Evolutionary conservation across 2,329 filamentous ascomycete genomes (phyloP), one percentile per base, ranked within the genome.

Genomic region (Colletotrichum caudatum): DNA sequence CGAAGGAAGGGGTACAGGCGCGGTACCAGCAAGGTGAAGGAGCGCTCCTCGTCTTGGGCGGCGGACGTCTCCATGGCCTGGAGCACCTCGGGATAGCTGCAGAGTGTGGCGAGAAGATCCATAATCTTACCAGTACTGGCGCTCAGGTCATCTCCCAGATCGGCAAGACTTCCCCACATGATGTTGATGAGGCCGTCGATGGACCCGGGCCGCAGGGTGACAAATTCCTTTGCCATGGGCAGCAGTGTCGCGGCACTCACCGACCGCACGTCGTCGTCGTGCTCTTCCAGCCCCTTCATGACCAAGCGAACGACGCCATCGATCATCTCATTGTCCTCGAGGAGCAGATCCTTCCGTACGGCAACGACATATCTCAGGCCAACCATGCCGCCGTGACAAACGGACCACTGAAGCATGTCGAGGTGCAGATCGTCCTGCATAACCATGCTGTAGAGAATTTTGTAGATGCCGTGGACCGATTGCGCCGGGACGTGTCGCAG

Each of bases 71-170:
- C 97, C 96, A 99, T 99, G 18, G 95, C 93, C 72, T 95, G 91
- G 41, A 99, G 84, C 9, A 98, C 95, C 82, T 97, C 90, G 0
- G 93, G 93, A 84, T 98, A 99, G 74, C 94, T 93, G 83, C 96
- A 99, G 2, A 99, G 89, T 72, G 96, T 98, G 18, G 97, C 96
- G 23, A 99, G 87, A 51, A 99, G 88, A 80, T 99, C 97, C 97
- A 99, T 99, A 66, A 99, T 97, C 68, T 94, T 97, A 59, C 96
- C 96, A 12, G 97, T 99, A 80, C 96, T 98, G 5, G 96, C 96
- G 80, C 95, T 98, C 23, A 99, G 87, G 78, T 99, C 96, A 79
- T 99, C 96, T 74, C 95, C 95, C n/a, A 99, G 86, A 79, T 97
- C 97, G 4, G 95, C 97, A 33, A 99, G 86, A 83, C 96, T 98